phyloP scores from a whole-genome alignment of 2,329 filamentous ascomycete species.

The Paraphoma chrysanthemicola region DNA sequence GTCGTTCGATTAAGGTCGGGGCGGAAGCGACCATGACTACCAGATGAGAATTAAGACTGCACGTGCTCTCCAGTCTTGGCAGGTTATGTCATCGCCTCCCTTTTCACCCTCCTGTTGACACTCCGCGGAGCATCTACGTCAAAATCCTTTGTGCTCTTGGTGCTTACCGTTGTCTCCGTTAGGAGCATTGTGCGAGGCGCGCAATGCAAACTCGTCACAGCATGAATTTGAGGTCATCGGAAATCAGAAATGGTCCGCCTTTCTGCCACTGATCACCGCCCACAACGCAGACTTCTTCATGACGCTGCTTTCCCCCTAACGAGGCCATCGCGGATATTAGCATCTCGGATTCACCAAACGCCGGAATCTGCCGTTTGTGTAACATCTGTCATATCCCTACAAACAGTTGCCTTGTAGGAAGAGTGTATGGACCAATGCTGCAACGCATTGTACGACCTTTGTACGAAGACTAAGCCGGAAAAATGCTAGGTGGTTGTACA shows the following conservation, averaged over 20 bases:
- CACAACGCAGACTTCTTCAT: too few species aligned
- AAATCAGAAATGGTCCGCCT: too few species aligned
- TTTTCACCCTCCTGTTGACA: background rate
- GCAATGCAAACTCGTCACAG: too few species aligned
- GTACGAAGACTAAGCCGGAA: background rate
- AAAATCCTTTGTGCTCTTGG: too few species aligned
- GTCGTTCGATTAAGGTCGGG: background rate
- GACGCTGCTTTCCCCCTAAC: too few species aligned
- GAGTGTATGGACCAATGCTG: background rate
- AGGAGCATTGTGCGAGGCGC: too few species aligned
- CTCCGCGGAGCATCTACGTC: too few species aligned
- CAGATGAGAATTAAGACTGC: background rate
- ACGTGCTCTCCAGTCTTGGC: background rate
- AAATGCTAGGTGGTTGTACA: background rate
- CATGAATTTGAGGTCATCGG: too few species aligned
- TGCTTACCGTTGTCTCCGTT: too few species aligned
- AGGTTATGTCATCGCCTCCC: background rate
- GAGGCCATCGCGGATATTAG: background rate
- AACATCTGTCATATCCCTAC: background rate
- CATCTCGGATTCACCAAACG: background rate
- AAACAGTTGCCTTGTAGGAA: background rate
- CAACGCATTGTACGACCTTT: background rate
- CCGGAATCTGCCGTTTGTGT: background rate
- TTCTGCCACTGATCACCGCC: too few species aligned
- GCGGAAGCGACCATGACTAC: background rate